phyloP scores from a whole-genome alignment of 805 yeast genomes.

The Starmera caribaea region DNA sequence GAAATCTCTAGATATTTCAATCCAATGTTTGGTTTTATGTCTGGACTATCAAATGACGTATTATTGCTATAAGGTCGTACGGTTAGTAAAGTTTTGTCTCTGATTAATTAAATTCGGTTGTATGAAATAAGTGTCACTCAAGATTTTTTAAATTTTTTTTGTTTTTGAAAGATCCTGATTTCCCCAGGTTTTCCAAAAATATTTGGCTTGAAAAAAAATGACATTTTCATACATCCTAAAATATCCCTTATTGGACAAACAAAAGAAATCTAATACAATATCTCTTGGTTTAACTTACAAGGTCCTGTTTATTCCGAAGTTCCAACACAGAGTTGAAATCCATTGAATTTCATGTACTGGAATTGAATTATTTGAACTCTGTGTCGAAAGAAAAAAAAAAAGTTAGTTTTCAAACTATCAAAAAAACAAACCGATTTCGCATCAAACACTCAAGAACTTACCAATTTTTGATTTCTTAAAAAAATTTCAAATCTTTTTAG shows the following conservation, averaged over 20 bases:
- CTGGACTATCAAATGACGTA: too few species aligned
- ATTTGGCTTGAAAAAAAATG: not conserved
- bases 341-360: slow-evolving; percentile 24
- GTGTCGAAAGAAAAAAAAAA: not conserved
- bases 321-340: slow-evolving; percentile 29
- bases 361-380: slow-evolving; percentile 2
- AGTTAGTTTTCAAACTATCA: not conserved
- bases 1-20: slow-evolving; percentile 7
- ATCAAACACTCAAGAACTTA: too few species aligned
- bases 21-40: too few species aligned
- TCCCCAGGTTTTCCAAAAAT: slow-evolving; percentile 1
- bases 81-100: not conserved
- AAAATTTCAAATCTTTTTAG: too few species aligned
- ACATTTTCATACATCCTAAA: not conserved
- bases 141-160: too few species aligned
- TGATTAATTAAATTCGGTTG: too few species aligned
- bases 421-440: too few species aligned
- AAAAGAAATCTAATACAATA: too few species aligned
- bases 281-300: slow-evolving; percentile 2
- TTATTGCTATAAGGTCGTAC: too few species aligned
- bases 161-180: not conserved
- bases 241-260: too few species aligned
- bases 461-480: too few species aligned
- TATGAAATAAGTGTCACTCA: too few species aligned
- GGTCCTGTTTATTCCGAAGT: slow-evolving; percentile 23